A percentile compares a stretch with the other conserved stretches of the same genome.
phyloP scores from a whole-genome alignment of 1,284 basidiomycete species.

The Phylloporus sp. region DNA sequence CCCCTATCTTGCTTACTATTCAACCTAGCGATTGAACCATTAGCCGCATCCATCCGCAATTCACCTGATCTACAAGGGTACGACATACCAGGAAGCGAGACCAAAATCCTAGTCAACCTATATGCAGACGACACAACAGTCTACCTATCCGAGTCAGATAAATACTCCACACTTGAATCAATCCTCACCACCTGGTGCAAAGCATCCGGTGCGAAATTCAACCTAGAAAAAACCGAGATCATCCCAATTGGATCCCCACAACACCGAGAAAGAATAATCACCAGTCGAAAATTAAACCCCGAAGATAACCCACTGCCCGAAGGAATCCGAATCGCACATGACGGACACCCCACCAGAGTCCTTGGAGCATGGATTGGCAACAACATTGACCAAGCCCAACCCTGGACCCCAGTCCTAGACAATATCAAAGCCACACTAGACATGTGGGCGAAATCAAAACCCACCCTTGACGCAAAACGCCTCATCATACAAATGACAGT shows the following conservation, averaged over 20 bases:
- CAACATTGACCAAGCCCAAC: no score
- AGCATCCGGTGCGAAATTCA: conserved; percentile 23
- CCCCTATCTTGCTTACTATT: conserved; percentile 51
- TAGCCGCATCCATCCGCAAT: conserved; percentile 13
- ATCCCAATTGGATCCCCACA: conserved; percentile 16
- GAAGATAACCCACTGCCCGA: fast-evolving
- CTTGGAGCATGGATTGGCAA: no score
- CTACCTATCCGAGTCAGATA: conserved; percentile 19
- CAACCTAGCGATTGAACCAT: conserved; percentile 27
- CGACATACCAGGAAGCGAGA: fast-evolving
- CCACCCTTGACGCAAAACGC: not conserved
- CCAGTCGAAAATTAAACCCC: conserved; percentile 6
- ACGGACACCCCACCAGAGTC: no score
- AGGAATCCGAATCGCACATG: no score
- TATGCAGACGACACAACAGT: conserved; percentile 27
- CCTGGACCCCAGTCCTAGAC: conserved; percentile 6
- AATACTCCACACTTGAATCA: not conserved
- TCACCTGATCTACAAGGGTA: conserved; percentile 1
- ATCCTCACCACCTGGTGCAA: conserved; percentile 12
- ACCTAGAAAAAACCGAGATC: conserved; percentile 26
- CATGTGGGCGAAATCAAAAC: not conserved
- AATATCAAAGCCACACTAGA: not conserved
- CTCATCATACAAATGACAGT: conserved; percentile 21
- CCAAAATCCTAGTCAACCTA: conserved; percentile 1
- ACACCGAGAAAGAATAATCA: not conserved